phyloP scores from a whole-genome alignment of 768 basidiomycete species.

The Lactifluus piperatus region DNA sequence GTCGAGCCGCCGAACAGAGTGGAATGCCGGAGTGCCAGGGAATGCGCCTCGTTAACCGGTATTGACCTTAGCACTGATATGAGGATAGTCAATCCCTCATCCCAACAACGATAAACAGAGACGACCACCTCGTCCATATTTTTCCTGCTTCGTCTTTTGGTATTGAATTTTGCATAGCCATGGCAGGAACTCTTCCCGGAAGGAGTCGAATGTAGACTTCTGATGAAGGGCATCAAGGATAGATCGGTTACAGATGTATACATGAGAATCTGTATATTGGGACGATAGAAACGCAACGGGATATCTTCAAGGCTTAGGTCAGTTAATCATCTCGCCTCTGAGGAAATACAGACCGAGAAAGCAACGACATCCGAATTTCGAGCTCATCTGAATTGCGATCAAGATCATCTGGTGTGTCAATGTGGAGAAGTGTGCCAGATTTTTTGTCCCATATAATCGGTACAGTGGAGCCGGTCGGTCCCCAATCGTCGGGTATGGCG shows the following conservation, averaged over 20 bases:
- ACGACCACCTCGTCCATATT: slow-evolving; percentile 47
- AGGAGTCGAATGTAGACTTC: slow-evolving; percentile 66
- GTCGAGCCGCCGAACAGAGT: slow-evolving; percentile 32
- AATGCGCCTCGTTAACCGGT: slow-evolving; percentile 38
- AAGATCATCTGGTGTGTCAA: slow-evolving; percentile 60
- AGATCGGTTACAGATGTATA: slow-evolving; percentile 75
- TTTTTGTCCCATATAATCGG: slow-evolving; percentile 63
- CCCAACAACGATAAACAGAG: background rate
- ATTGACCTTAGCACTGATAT: slow-evolving; percentile 38
- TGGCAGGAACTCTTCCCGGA: slow-evolving; percentile 85
- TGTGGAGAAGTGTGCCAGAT: slow-evolving; percentile 57
- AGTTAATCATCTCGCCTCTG: background rate
- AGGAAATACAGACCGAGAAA: slow-evolving; percentile 47
- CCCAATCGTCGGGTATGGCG: slow-evolving; percentile 59
- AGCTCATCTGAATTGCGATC: slow-evolving; percentile 66
- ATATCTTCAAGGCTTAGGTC: slow-evolving; percentile 38
- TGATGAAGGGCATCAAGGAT: slow-evolving; percentile 64
- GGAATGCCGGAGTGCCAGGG: slow-evolving; percentile 51
- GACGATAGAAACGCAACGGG: slow-evolving; percentile 62
- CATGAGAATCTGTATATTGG: slow-evolving; percentile 74
- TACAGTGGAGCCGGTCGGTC: slow-evolving; percentile 32
- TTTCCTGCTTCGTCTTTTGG: slow-evolving; percentile 46
- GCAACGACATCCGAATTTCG: slow-evolving; percentile 63
- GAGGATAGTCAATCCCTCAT: background rate
- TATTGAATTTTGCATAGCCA: slow-evolving; percentile 89